A percentile compares a stretch with the other conserved stretches of the same genome.
Evolutionary conservation across 139 green algal genomes (phyloP).

Genomic region (Closterium sp.): DNA sequence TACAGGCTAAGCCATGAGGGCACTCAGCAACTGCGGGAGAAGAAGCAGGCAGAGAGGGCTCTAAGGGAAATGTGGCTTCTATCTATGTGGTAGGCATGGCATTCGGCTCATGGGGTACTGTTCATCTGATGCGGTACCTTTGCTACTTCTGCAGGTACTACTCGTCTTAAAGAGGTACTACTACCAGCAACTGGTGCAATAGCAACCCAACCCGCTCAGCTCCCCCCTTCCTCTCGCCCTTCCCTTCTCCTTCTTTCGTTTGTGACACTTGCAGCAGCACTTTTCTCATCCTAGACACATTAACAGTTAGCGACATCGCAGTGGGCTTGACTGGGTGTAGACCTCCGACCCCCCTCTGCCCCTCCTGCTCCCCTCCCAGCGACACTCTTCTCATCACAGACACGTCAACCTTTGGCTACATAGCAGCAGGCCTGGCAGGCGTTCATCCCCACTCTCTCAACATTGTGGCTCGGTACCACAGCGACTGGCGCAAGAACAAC

Average conservation of each 20-base stretch:
- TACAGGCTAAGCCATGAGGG: background rate
- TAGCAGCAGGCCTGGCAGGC: conserved; percentile 19
- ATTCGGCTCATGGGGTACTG: background rate
- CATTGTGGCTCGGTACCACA: background rate
- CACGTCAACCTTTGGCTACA: conserved; percentile 32
- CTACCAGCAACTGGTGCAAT: too few species aligned
- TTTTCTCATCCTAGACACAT: too few species aligned
- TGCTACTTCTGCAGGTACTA: too few species aligned
- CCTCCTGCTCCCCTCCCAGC: background rate
- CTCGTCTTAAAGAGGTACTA: too few species aligned
- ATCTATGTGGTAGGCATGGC: background rate
- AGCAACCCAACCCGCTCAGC: too few species aligned
- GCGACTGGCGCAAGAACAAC: background rate
- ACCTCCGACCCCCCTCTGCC: too few species aligned
- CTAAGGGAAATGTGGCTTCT: background rate
- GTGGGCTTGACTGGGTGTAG: too few species aligned
- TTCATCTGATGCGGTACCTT: too few species aligned
- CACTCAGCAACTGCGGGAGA: background rate
- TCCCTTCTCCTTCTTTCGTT: too few species aligned
- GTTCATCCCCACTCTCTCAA: conserved; percentile 16
- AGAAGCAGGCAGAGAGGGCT: background rate
- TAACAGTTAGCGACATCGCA: too few species aligned
- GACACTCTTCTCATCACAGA: conserved; percentile 28
- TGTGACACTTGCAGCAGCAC: too few species aligned
- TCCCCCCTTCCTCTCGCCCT: too few species aligned